A percentile compares a stretch with the other conserved stretches of the same genome.
These are phyloP conservation scores for Mycena albidolilacea DNA, from an alignment of 768 basidiomycete species.

Conservation along the genomic window DNA sequence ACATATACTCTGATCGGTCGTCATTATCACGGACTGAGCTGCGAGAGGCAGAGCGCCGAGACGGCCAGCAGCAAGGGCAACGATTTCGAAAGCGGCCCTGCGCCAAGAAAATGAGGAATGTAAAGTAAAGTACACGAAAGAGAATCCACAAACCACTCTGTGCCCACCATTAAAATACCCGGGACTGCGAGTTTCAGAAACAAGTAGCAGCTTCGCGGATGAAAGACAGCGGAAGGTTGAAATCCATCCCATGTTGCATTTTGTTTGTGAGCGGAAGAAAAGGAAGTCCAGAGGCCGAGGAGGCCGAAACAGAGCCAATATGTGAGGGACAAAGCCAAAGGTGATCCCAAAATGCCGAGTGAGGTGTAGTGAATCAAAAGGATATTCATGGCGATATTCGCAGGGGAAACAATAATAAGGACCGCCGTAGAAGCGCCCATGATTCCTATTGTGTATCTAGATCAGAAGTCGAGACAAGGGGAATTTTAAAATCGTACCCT, in stretches of 20 bases:
- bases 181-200: slow-evolving; percentile 83
- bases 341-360: slow-evolving; percentile 76
- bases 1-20: slow-evolving; percentile 77
- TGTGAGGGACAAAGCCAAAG: slow-evolving; percentile 75
- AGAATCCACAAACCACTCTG: slow-evolving; percentile 73
- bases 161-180: slow-evolving; percentile 84
- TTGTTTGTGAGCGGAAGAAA: slow-evolving; percentile 66
- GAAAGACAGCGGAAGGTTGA: slow-evolving; percentile 60
- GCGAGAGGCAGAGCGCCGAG: slow-evolving; percentile 78
- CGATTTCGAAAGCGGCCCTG: slow-evolving; percentile 89
- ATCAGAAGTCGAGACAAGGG: neutral
- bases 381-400: slow-evolving; percentile 75
- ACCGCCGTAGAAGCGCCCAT: slow-evolving; percentile 81
- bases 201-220: slow-evolving; percentile 62
- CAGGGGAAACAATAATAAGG: slow-evolving; percentile 72
- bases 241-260: slow-evolving; percentile 80
- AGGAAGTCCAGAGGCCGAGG: slow-evolving; percentile 63
- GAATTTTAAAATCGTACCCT: slow-evolving; percentile 62
- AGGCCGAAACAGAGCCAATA: slow-evolving; percentile 79
- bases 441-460: slow-evolving; percentile 64
- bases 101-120: neutral
- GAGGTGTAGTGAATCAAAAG: slow-evolving; percentile 74
- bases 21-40: slow-evolving; percentile 87
- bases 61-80: slow-evolving; percentile 82
- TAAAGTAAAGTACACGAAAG: slow-evolving; percentile 9